Evolutionary conservation across 805 yeast species (phyloP), one percentile per base, ranked within the genome.

Genomic region (Priceomyces carsonii): DNA sequence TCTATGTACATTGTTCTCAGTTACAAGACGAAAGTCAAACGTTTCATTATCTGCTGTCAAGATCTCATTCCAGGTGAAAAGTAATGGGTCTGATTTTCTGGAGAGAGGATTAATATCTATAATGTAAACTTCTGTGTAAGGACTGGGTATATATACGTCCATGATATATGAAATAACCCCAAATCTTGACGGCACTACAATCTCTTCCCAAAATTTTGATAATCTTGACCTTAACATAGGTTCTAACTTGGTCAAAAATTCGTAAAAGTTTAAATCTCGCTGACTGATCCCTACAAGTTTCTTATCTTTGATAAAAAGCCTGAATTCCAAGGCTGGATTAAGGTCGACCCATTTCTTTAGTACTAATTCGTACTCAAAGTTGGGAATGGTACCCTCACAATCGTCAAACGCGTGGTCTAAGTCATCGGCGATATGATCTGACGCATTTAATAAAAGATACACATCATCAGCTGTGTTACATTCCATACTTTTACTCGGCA

Each of bases 251-350:
- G 63, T 71, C 26, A 93, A 64, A 48, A 78, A 93, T 20, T 77
- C 80, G 52, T 90, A 93, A 52, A 75, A 82, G 57, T 90, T 87
- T 52, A 88, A 67, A 55, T 93, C 97, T 36, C 99, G 67, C 57
- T 91, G 99, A 1, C 89, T 72, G 2, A 83, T 78, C 0, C 85
- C 98, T 5, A 90, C 55, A 5, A 93, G 63, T 29, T 66, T 61
- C 3, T 80, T 60, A 35, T 80, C 73, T 37, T 74, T 73, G 1
- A 93, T 85, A 61, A 89, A 93, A 20, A 90, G 79, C 39, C 99
- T 71, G 55, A 93, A 93, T 57, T 93, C 99, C 49, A 89, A 64
- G 0, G 98, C 87, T 0, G 98, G 97, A 44, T 86, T 88, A 26
- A 91, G 63, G 14, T 72, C 78, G 28, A 77, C 69, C 98, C 97